phyloP scores from a whole-genome alignment of 106 monocot genomes.

The Iris macrosiphon region DNA sequence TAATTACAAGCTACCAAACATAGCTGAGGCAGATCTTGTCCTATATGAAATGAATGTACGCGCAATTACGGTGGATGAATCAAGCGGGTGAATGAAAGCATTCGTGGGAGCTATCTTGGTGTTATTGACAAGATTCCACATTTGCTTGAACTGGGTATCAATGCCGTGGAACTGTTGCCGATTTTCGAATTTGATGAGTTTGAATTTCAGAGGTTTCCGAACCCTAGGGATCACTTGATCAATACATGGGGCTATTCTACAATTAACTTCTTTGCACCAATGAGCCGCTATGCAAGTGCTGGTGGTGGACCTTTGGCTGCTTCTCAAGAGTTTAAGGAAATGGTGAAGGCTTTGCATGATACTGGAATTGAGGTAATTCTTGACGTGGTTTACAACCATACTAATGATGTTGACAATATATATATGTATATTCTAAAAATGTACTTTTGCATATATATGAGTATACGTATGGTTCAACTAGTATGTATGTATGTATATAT shows the following conservation, averaged over 20 bases:
- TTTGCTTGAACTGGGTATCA: conserved; percentile 78
- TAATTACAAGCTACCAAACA: conserved; percentile 67
- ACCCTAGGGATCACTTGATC: conserved; percentile 86
- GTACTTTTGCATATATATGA: too few relatives aligned
- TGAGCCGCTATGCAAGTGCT: conserved; percentile 88
- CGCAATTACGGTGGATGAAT: conserved; percentile 70
- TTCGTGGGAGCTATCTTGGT: too few relatives aligned
- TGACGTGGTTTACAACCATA: conserved; percentile 97
- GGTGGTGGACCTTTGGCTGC: conserved; percentile 71
- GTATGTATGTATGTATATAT: too few relatives aligned
- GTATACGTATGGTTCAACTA: too few relatives aligned
- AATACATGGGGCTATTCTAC: conserved; percentile 98
- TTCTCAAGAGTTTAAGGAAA: conserved; percentile 75
- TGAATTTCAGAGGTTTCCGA: conserved; percentile 72
- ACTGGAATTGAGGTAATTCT: conserved; percentile 95
- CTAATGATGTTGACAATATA: conserved; percentile 85
- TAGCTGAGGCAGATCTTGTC: conserved; percentile 80
- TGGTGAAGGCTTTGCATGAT: conserved; percentile 87
- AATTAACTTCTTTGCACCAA: conserved; percentile 88
- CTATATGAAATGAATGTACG: conserved; percentile 97
- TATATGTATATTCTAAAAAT: too few relatives aligned
- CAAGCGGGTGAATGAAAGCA: conserved; percentile 68
- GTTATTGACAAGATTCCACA: too few relatives aligned
- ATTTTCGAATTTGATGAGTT: conserved; percentile 96
- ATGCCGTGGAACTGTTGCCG: conserved; percentile 85